Conservation (phyloP, 352 stramenopile species). For the Phytopythium sindhum region DNA sequence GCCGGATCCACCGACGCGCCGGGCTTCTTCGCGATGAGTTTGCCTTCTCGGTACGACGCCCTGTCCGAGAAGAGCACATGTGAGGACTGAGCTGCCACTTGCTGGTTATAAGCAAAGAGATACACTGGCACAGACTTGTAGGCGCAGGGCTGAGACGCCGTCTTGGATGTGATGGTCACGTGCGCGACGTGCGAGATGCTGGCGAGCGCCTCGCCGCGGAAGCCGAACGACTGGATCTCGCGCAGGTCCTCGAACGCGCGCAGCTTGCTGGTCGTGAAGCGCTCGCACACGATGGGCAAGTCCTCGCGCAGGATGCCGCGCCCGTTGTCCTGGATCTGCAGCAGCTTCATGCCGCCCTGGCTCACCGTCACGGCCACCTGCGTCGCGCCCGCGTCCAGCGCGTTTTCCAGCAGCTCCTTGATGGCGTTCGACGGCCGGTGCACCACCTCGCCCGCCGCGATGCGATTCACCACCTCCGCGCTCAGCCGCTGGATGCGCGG, state of each 20-base stretch:
- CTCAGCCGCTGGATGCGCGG: conserved; percentile 85
- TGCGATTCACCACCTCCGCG: conserved; percentile 93
- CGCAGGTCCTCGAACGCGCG: conserved; percentile 93
- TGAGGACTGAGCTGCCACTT: background rate
- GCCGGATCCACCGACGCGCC: conserved; percentile 59
- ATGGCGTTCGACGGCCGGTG: conserved; percentile 92
- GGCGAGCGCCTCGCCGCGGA: conserved; percentile 97
- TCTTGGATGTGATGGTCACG: conserved; percentile 90
- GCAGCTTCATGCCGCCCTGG: conserved; percentile 89
- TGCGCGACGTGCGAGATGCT: conserved; percentile 95
- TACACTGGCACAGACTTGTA: conserved; percentile 52
- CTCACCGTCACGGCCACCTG: conserved; percentile 74
- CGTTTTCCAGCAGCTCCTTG: conserved; percentile 99
- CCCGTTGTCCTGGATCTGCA: conserved; percentile 96
- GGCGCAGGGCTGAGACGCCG: conserved; percentile 62
- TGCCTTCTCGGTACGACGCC: conserved; percentile 91
- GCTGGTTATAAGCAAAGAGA: background rate
- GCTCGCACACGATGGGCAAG: conserved; percentile 94
- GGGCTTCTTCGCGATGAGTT: conserved; percentile 68
- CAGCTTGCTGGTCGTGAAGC: conserved; percentile 98
- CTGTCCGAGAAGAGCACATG: conserved; percentile 21
- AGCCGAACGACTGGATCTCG: conserved; percentile 96
- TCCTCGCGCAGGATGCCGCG: conserved; percentile 91
- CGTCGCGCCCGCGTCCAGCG: conserved; percentile 93
- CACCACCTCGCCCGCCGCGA: conserved; percentile 94